Evolutionary conservation across 805 yeast genomes (phyloP).

Genomic region (Barnettozyma pratensis): DNA sequence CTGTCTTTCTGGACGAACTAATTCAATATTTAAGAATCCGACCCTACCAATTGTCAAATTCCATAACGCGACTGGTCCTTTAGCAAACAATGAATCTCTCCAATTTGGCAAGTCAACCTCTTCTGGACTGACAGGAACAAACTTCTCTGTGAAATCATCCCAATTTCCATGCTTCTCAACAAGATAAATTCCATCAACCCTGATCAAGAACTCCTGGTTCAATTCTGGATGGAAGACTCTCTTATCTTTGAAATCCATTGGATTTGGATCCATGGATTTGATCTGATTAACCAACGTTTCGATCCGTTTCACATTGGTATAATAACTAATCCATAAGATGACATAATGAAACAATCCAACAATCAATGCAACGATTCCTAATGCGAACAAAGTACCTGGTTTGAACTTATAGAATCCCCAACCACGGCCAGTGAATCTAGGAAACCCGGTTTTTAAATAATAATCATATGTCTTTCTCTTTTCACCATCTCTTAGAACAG

Average conservation of each 20-base stretch:
- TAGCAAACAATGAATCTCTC: slow-evolving; percentile 42
- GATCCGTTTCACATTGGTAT: slow-evolving; percentile 55
- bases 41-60: slow-evolving; percentile 38
- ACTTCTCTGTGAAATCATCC: slow-evolving; percentile 32
- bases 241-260: slow-evolving; percentile 27
- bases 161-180: slow-evolving; percentile 31
- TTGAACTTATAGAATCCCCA: slow-evolving; percentile 62
- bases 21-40: slow-evolving; percentile 8
- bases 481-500: slow-evolving; percentile 51
- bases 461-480: slow-evolving; percentile 76
- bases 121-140: slow-evolving; percentile 39
- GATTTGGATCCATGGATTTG: slow-evolving; percentile 55
- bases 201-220: slow-evolving; percentile 50
- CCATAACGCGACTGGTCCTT: slow-evolving; percentile 39
- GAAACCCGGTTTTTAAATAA: slow-evolving; percentile 80
- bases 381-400: slow-evolving; percentile 54
- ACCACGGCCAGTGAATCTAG: slow-evolving; percentile 57
- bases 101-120: slow-evolving; percentile 45
- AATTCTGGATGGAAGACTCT: slow-evolving; percentile 22
- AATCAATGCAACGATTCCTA: slow-evolving; percentile 45
- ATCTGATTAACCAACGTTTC: slow-evolving; percentile 44
- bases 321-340: slow-evolving; percentile 43
- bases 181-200: slow-evolving; percentile 54
- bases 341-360: slow-evolving; percentile 55
- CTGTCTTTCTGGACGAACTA: slow-evolving; percentile 7